Conservation (phyloP, 2,329 filamentous ascomycete genomes). For the Diaporthe aspalathi region DNA sequence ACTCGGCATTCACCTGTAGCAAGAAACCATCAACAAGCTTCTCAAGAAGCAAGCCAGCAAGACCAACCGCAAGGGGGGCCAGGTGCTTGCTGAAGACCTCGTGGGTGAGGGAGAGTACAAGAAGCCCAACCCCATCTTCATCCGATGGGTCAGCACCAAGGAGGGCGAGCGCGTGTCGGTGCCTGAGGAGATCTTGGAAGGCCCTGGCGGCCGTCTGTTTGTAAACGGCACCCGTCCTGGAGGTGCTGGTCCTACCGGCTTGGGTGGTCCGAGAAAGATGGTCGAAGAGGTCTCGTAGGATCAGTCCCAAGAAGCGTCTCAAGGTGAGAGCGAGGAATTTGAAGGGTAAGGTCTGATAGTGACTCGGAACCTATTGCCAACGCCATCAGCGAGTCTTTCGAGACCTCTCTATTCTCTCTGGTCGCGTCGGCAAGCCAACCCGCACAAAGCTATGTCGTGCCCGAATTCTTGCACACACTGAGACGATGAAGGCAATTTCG, state of each 20-base stretch:
- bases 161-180: slow-evolving; percentile 73
- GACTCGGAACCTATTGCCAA: not conserved
- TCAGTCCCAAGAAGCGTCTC: not conserved
- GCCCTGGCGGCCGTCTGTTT: slow-evolving; percentile 72
- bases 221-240: slow-evolving; percentile 40
- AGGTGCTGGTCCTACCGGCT: slow-evolving; percentile 39
- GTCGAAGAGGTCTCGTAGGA: slow-evolving; percentile 64
- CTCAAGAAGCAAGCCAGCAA: slow-evolving; percentile 88
- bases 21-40: slow-evolving; percentile 88
- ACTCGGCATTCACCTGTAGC: slow-evolving; percentile 13
- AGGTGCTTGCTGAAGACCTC: slow-evolving; percentile 60
- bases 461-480: not conserved
- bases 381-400: not conserved
- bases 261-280: slow-evolving; percentile 58
- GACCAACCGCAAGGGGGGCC: slow-evolving; percentile 66
- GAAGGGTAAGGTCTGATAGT: not conserved
- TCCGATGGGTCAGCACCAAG: slow-evolving; percentile 78
- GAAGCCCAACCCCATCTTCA: slow-evolving; percentile 69
- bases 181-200: slow-evolving; percentile 74
- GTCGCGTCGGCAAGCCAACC: not conserved
- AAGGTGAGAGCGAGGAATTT: not conserved
- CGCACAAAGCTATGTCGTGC: not conserved
- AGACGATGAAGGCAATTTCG: not conserved
- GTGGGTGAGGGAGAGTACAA: slow-evolving; percentile 51
- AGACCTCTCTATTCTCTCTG: not conserved